Evolutionary conservation across 805 yeast species (phyloP), one percentile per base, ranked within the genome.

Genomic region (Sugiyamaella qingdaonensis): DNA sequence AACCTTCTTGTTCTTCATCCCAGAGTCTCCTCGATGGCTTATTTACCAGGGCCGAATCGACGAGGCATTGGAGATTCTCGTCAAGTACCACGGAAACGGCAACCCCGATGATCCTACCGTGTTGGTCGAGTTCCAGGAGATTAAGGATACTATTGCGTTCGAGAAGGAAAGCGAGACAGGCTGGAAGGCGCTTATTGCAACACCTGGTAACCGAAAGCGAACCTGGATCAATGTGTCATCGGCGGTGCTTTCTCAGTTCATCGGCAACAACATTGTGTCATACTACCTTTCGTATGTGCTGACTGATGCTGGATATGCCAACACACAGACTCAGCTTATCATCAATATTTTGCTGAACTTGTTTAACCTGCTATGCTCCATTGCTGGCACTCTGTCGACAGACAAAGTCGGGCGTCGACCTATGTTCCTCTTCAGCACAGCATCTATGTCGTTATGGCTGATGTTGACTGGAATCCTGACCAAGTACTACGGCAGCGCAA

Each of bases 1-100:
- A 80, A 82, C 54, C 32, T 68, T 45, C 14, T 71, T 44, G n/a
- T 31, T 24, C 29, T 45, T 43, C 13, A 21, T 91, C 19, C 97
- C 98, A 1, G 97, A 91, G 68, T 82, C 92, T 44, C 97, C 97
- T 0, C 76, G 97, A 58, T 91, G 79, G 73, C 82, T 80, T 63
- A 88, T 91, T 8, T 81, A 82, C 62, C 82, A 85, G 60, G 85
- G 86, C 65, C 58, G 78, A 69, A 55, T 73, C 74, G 64, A 72
- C 68, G 72, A 68, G 53, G 72, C 68, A 14, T 68, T 75, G 19
- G 73, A 82, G n/a, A 77, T 82, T 48, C 76, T 79, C 24, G 52
- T 39, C 19, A 39, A 39, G 24, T 39, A 39, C 19, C 43, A 39
- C 13, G 43, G 43, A 3, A 39, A 39, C 10, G 43, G 43, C 24